Base-by-base conservation (phyloP, 495 filamentous ascomycete species). In the Penicillium ochrochloron region DNA sequence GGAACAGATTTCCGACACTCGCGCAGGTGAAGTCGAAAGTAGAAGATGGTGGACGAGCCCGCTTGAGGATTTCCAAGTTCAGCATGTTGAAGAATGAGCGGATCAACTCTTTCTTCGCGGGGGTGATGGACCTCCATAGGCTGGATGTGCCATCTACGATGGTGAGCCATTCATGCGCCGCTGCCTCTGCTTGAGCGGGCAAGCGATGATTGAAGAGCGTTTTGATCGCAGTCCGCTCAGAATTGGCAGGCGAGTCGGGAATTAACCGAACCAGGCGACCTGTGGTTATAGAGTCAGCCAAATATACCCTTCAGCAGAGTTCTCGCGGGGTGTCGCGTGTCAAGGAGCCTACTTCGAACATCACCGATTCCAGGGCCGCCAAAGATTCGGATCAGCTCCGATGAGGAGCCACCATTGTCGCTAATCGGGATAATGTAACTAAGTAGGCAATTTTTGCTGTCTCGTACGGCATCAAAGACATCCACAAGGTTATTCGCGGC, bases 401-500 rank as follows among this genome's bases (percentile, higher is more conserved):
- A 94, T 1, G 93, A 93, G 35, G 89, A 93, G 19, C 94, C 94
- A 31, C 94, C 94, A 79, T 98, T 98, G 75, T 98, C 94, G 66
- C 89, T 92, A 70, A 97, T 96, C 17, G 94, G 94, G 58, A 98
- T 96, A 61, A 97, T 85, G 69, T 96, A 94, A 73, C 84, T 92
- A 50, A 96, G 82, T 25, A 82, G 80, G 63, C 90, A 90, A 39
- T 84, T 76, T 57, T 89, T 90, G 73, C 86, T 89, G 64, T 89
- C 81, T n/a, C 88, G 82, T 7, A 97, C 82, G 27, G 82, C 81
- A 66, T 87, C 86, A 75, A 98, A 97, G 14, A 96, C 91, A 73
- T 97, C 94, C 14, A 97, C 94, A 3, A 98, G 84, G 67, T 88
- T 96, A 70, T 97, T 98, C 1, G 94, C 93, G 33, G 94, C 94